phyloP scores from a whole-genome alignment of 1,284 basidiomycete species.

The Stygiomarasmius scandens region DNA sequence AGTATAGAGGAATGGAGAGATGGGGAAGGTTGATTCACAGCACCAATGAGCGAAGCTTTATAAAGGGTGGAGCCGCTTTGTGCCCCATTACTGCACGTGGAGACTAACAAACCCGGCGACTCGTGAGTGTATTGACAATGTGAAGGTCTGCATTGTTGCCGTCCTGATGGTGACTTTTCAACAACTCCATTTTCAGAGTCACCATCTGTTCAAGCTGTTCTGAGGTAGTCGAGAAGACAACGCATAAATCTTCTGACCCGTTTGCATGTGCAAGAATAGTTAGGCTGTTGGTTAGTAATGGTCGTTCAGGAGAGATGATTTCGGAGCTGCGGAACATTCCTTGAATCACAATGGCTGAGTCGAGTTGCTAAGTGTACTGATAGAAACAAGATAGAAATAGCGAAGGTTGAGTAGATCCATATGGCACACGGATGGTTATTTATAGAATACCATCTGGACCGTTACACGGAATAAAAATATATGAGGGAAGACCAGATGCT shows the following conservation, averaged over 20 bases:
- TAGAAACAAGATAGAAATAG: neutral
- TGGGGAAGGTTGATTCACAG: constrained; percentile 6
- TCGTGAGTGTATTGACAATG: no score
- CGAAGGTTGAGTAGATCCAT: neutral
- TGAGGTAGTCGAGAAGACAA: no score
- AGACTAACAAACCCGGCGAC: neutral
- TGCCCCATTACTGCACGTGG: neutral
- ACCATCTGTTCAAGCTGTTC: no score
- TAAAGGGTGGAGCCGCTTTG: constrained; percentile 6
- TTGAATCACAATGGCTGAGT: neutral
- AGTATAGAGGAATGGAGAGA: constrained; percentile 23
- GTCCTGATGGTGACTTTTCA: neutral
- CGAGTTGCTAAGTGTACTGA: neutral
- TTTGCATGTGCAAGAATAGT: neutral
- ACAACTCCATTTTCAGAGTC: no score
- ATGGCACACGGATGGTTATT: neutral
- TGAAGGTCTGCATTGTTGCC: neutral
- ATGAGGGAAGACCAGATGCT: no score
- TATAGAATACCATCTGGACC: no score
- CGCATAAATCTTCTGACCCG: no score
- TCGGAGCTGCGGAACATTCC: neutral
- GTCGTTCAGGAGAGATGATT: neutral
- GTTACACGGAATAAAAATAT: neutral
- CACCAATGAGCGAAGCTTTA: constrained; percentile 1
- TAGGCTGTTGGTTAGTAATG: neutral